Base-by-base conservation (phyloP, 305 asterid genomes). In the Fraxinus greggii region DNA sequence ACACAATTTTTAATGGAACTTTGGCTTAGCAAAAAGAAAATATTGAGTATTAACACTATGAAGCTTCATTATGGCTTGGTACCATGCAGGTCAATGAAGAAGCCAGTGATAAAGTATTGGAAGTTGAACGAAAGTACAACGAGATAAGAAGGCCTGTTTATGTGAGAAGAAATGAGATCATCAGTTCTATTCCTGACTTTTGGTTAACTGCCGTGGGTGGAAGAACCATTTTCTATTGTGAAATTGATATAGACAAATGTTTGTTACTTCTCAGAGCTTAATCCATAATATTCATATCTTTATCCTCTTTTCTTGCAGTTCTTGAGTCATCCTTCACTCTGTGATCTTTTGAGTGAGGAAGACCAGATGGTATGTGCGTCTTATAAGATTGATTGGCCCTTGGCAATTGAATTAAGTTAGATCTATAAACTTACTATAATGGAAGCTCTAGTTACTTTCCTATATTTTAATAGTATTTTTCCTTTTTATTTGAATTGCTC, bases 121-220 rank as follows among this genome's bases (percentile, higher is more conserved):
- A 78, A 83, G 84, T 92, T 59, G 92, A 92, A 80, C 90, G 83
- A 81, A 84, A 87, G 82, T 90, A 84, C 81, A 88, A 87, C 17
- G 88, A 85, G 81, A 79, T 81, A 45, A 85, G 89, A 82, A 88
- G 87, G 81, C 93, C 92, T 2, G 88, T 91, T 6, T 91, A 90
- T 78, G 83, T 12, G 8, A 87, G 73, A 81, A 85, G 97, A 80
- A 85, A 82, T 80, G 86, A 87, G 72, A 79, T 90, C 65, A 86
- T 91, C 63, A 89, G 79, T 59, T 73, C 87, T 3, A 92, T 92
- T 38, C 94, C 94, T 3, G 87, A 89, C 85, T 92, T 92, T 78
- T 92, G 97, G 97, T 77, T 85, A 83, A 88, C 89, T 83, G 85
- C 88, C 15, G 95, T 92, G 84, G 87, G 92, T 89, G 59, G 36